phyloP scores from a whole-genome alignment of 805 yeast species.

The Maudiozyma bulderi region DNA sequence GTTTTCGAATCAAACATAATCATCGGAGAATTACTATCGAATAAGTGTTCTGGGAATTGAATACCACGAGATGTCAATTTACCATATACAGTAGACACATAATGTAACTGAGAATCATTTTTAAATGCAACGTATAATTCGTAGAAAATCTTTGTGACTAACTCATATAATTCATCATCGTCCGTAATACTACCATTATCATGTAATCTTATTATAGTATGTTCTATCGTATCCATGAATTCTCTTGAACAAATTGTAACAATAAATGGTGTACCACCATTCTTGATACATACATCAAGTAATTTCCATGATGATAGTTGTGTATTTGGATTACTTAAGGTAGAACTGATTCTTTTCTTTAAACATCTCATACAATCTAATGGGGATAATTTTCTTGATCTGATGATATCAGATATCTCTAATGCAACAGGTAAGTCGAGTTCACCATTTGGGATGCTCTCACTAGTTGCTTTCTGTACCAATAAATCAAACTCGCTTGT shows the following conservation, averaged over 20 bases:
- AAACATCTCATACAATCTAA: slow-evolving; percentile 79
- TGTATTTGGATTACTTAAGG: slow-evolving; percentile 63
- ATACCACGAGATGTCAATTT: slow-evolving; percentile 54
- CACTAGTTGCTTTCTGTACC: slow-evolving; percentile 73
- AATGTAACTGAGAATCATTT: slow-evolving; percentile 52
- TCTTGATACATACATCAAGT: slow-evolving; percentile 80
- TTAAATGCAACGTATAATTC: slow-evolving; percentile 71
- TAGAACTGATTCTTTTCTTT: slow-evolving; percentile 57
- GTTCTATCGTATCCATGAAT: slow-evolving; percentile 68
- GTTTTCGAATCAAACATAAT: slow-evolving; percentile 74
- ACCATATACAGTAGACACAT: slow-evolving; percentile 53
- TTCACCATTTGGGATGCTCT: slow-evolving; percentile 87
- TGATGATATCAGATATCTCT: slow-evolving; percentile 78
- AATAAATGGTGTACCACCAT: slow-evolving; percentile 82
- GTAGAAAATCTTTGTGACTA: slow-evolving; percentile 56
- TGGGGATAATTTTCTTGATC: slow-evolving; percentile 70
- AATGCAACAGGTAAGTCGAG: slow-evolving; percentile 64
- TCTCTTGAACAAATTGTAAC: slow-evolving; percentile 73
- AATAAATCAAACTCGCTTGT: slow-evolving; percentile 42
- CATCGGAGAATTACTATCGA: slow-evolving; percentile 18
- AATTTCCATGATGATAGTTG: slow-evolving; percentile 67
- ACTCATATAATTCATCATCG: slow-evolving; percentile 46
- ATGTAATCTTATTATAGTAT: slow-evolving; percentile 30
- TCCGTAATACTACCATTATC: slow-evolving; percentile 15
- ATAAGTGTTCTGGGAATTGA: slow-evolving; percentile 45